phyloP scores from a whole-genome alignment of 148 eudicot species.

The Vaccinium myrtillus region DNA sequence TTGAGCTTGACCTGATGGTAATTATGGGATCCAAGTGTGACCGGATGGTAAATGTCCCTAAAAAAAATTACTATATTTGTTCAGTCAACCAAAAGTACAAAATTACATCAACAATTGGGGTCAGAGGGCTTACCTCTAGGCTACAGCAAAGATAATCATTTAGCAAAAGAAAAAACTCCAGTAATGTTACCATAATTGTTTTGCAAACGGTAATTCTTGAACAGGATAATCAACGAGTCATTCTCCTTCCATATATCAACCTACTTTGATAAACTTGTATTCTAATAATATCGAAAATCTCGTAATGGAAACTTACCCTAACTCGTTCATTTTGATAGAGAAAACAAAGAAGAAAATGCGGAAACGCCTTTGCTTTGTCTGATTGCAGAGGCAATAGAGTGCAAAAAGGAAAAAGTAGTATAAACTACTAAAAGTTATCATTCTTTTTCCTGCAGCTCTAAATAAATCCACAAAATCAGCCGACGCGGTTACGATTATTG shows the following conservation, averaged over 20 bases:
- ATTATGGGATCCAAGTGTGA: too few relatives aligned
- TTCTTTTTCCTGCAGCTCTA: neutral
- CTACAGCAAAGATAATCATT: neutral
- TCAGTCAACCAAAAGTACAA: neutral
- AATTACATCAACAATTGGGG: neutral
- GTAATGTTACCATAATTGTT: neutral
- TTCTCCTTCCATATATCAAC: too few relatives aligned
- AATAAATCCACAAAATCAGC: neutral
- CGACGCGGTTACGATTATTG: neutral
- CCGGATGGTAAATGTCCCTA: too few relatives aligned
- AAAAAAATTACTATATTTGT: too few relatives aligned
- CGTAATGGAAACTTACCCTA: too few relatives aligned
- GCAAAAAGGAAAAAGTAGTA: neutral
- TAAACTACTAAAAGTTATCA: too few relatives aligned
- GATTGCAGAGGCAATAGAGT: neutral
- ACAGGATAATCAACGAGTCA: too few relatives aligned
- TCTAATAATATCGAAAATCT: too few relatives aligned
- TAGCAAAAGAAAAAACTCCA: neutral
- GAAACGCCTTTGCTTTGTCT: neutral
- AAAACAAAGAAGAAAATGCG: neutral
- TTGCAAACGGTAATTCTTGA: neutral
- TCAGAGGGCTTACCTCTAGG: neutral
- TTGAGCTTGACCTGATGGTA: too few relatives aligned
- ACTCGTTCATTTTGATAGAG: too few relatives aligned
- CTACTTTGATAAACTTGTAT: too few relatives aligned